A percentile compares a stretch with the other conserved stretches of the same genome.
Conservation (phyloP, 2,329 filamentous ascomycete species). For the Chaetomiaceae sp. region DNA sequence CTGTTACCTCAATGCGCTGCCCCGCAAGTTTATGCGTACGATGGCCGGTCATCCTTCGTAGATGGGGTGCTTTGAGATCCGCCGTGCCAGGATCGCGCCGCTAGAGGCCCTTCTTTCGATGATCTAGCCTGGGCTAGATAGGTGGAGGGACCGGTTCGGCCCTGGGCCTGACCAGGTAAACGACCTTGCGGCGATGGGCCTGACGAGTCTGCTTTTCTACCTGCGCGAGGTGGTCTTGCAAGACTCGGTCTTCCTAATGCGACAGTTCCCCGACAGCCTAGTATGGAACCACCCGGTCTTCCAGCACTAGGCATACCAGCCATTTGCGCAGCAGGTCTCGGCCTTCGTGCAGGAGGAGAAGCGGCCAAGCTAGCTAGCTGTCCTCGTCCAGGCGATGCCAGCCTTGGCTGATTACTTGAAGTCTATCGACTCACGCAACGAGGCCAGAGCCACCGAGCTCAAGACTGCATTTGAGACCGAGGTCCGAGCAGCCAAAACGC, state of each 20-base stretch:
- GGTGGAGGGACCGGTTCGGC: not conserved
- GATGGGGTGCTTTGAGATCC: not conserved
- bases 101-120: not conserved
- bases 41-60: not conserved
- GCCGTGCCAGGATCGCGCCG: not conserved
- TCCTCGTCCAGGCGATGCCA: not conserved
- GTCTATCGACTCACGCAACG: not conserved
- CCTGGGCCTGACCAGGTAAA: not conserved
- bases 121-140: not conserved
- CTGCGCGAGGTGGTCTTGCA: not conserved
- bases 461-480: not conserved
- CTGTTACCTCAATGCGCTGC: not conserved
- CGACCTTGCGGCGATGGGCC: not conserved
- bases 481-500: no score
- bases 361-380: not conserved
- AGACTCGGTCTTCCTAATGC: not conserved
- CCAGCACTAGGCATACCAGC: not conserved
- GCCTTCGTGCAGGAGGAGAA: not conserved
- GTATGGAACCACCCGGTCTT: not conserved
- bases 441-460: not conserved
- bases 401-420: not conserved
- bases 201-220: not conserved
- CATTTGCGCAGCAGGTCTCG: not conserved
- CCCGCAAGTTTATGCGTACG: not conserved
- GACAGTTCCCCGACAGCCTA: not conserved